Evolutionary conservation across 495 filamentous ascomycete genomes (phyloP), one percentile per base, ranked within the genome.

Genomic region (Parathielavia hyrcaniae): DNA sequence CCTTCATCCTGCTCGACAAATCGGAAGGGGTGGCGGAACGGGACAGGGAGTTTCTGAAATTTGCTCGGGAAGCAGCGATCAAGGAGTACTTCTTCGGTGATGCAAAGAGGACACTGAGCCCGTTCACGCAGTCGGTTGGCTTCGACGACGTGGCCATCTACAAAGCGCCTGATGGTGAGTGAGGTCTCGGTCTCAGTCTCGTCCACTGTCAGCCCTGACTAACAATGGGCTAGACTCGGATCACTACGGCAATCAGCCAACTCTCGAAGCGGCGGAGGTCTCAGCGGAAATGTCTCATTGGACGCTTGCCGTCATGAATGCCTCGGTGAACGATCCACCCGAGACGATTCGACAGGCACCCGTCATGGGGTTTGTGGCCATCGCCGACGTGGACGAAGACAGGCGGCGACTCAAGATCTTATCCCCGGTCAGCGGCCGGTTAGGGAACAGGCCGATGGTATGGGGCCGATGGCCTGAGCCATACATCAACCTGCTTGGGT

Each of bases 51-150:
- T 97, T 88, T 68, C 80, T 90, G 76, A 86, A 86, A 57, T 77
- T 80, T 32, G 70, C 82, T 4, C 78, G 84, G 26, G 87, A 92
- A 58, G 83, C 84, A 0, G 82, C 86, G 34, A 90, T 97, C 17
- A 85, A 85, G 53, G 83, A 91, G 56, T 99, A 97, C 71, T 99
- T 97, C 77, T 97, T 97, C 69, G 93, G 93, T 4, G 85, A 86
- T 58, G 60, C 78, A 0, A 86, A 84, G 61, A 78, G 83, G 52
- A 89, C 89, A 0, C 76, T 99, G 5, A 95, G 86, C 23, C 93
- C 93, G 0, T 87, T 89, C 61, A 90, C 88, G 0, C 86, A 91
- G 64, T 84, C 85, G 47, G 78, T 92, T 11, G 81, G 87, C 57
- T 95, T 90, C 63, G 76, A 81, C 53, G 79, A 86, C 5, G 67